Conservation (phyloP, 176 grass and related monocot genomes). For the Triticum timopheevii region DNA sequence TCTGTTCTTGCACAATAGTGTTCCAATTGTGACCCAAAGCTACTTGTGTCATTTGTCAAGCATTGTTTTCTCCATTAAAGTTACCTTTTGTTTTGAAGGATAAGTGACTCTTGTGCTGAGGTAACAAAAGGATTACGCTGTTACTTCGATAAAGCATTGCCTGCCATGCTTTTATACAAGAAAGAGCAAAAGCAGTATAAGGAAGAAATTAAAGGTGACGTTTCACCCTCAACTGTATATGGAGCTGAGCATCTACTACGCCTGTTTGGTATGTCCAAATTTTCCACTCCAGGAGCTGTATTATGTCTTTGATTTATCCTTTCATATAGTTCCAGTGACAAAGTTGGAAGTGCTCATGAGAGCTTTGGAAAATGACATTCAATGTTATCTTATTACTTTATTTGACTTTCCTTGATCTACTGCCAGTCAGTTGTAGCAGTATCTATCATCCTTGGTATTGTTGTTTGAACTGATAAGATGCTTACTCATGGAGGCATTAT, state of each 20-base stretch:
- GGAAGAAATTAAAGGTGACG: slow-evolving; percentile 61
- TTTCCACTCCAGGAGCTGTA: slow-evolving; percentile 31
- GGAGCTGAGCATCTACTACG: slow-evolving; percentile 95
- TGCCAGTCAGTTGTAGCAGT: not conserved
- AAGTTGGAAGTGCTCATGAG: not conserved
- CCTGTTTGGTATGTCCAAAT: slow-evolving; percentile 79
- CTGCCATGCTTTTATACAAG: slow-evolving; percentile 93
- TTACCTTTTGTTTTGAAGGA: slow-evolving; percentile 47
- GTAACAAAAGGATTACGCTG: slow-evolving; percentile 87
- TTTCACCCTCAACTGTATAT: slow-evolving; percentile 84
- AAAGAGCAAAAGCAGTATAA: slow-evolving; percentile 77
- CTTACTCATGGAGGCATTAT: not conserved
- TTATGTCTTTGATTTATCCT: not conserved
- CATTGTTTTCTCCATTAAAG: slow-evolving; percentile 20
- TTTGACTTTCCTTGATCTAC: not conserved
- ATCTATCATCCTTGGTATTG: not conserved
- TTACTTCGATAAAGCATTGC: slow-evolving; percentile 98
- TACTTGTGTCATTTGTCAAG: not conserved
- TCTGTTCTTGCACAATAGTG: not conserved
- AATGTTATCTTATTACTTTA: not conserved
- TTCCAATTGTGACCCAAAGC: not conserved
- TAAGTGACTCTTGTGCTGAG: slow-evolving; percentile 81
- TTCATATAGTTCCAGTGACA: not conserved
- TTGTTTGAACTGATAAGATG: slow-evolving; percentile 4
- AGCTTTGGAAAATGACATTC: not conserved